phyloP scores from a whole-genome alignment of 768 basidiomycete genomes.

The Suillus hirtellus region DNA sequence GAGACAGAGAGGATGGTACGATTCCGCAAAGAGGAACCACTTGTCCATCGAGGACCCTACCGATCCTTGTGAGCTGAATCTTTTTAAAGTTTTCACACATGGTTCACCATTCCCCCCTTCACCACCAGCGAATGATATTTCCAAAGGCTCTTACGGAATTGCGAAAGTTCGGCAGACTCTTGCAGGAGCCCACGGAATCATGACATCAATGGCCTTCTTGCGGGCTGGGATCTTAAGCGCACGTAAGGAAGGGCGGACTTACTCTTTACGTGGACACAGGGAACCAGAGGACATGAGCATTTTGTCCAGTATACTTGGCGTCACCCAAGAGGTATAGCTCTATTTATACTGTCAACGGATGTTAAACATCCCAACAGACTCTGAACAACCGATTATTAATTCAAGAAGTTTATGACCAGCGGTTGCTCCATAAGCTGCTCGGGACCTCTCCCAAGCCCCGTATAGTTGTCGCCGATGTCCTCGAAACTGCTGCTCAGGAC shows the following conservation, averaged over 20 bases:
- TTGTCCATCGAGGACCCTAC: conserved; percentile 94
- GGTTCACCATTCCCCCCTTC: conserved; percentile 8
- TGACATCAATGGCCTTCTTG: conserved; percentile 73
- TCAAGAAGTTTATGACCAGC: conserved; percentile 64
- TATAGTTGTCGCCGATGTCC: conserved; percentile 25
- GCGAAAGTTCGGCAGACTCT: conserved; percentile 79
- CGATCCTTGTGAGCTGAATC: conserved; percentile 67
- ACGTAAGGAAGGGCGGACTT: conserved; percentile 49
- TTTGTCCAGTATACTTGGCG: conserved; percentile 73
- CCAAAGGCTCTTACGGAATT: conserved; percentile 84
- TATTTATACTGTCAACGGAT: not conserved
- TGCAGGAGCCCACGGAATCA: conserved; percentile 75
- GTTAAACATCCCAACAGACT: conserved; percentile 44
- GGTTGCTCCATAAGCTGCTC: conserved; percentile 59
- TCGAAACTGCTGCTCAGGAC: conserved; percentile 9
- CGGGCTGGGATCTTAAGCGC: conserved; percentile 64
- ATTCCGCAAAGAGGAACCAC: conserved; percentile 53
- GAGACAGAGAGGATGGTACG: conserved; percentile 76
- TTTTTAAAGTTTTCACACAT: not conserved
- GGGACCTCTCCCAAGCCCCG: conserved; percentile 36
- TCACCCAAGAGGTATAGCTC: conserved; percentile 72
- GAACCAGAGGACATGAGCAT: conserved; percentile 74
- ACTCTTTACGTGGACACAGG: conserved; percentile 43
- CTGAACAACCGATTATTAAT: conserved; percentile 72
- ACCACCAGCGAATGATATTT: conserved; percentile 84